Evolutionary conservation across 2,329 filamentous ascomycete genomes (phyloP), one percentile per base, ranked within the genome.

Genomic region (Neonectria punicea): DNA sequence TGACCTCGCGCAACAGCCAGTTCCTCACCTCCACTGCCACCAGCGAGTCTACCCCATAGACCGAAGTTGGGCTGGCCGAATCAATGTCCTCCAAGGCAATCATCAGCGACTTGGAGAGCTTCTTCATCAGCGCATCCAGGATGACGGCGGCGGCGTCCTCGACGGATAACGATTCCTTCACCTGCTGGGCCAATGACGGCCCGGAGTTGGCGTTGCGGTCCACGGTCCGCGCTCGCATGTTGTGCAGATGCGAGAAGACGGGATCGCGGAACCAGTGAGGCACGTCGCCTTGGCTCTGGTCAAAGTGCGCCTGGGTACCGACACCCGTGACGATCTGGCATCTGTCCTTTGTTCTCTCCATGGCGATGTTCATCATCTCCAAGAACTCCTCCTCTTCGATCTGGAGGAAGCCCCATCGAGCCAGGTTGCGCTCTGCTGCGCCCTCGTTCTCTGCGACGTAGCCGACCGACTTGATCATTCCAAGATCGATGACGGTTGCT

Each of bases 181-280:
- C 41, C 32, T 58, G 44, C n/a, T 61, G 59, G 6, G 51, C 36
- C 32, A 55, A 22, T 4, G 53, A 56, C 25, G 43, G 59, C 1
- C 59, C 51, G 5, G 47, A 13, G 36, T 22, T 43, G 20, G 57
- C 51, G 44, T 54, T 61, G 59, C 47, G 41, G 28, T 54, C 41
- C 20, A 55, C 49, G 4, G 51, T 43, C 22, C 53, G 59, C 10
- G 51, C 53, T 18, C 51, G 41, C 50, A 61, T 61, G 50, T 60
- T 55, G 43, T 55, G 51, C 25, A 60, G 28, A 28, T 60, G 58
- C 36, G 58, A 60, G 25, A 60, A 60, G 39, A 60, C 58, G 11
- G 58, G 58, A 36, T 60, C 49, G 11, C 58, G 58, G 49, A 60
- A 60, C 58, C 56, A 58, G 28, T 58, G 56, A 13, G 56, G 56